Percentiles rank a stretch among this genome's conserved stretches.
These are phyloP conservation scores for Fusarium heterosporum DNA, from an alignment of 2,329 filamentous ascomycete species.

Conservation along the genomic window DNA sequence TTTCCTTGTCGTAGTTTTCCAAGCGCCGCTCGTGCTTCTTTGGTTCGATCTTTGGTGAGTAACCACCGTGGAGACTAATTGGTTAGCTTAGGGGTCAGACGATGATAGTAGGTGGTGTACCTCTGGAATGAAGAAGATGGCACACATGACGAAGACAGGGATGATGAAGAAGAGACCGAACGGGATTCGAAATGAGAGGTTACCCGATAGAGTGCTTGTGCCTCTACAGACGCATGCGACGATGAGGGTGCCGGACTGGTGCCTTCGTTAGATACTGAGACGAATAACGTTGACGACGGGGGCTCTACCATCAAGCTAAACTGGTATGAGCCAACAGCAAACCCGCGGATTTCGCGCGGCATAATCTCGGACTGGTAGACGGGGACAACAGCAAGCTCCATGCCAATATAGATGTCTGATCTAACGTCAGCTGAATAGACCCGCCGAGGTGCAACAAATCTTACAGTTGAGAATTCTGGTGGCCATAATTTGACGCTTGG, in stretches of 20 bases:
- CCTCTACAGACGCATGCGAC: slow-evolving; percentile 32
- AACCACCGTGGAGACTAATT: slow-evolving; percentile 44
- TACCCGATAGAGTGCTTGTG: slow-evolving; percentile 36
- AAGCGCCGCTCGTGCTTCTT: slow-evolving; percentile 31
- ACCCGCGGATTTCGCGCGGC: slow-evolving; percentile 45
- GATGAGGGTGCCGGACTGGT: background rate
- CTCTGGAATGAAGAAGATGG: slow-evolving; percentile 43
- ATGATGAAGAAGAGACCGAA: slow-evolving; percentile 43
- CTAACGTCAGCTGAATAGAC: background rate
- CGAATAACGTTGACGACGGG: background rate
- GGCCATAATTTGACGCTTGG: slow-evolving; percentile 39
- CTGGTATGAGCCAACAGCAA: slow-evolving; percentile 53
- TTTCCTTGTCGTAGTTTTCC: slow-evolving; percentile 22
- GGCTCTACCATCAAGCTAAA: slow-evolving; percentile 30
- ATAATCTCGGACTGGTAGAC: slow-evolving; percentile 52
- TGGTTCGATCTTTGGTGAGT: slow-evolving; percentile 28
- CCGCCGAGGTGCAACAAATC: background rate
- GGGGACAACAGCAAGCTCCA: slow-evolving; percentile 49
- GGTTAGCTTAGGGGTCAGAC: background rate
- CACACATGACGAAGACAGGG: slow-evolving; percentile 19
- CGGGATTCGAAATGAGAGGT: slow-evolving; percentile 40
- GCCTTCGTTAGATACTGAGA: background rate
- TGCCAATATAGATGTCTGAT: slow-evolving; percentile 39
- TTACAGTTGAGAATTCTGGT: slow-evolving; percentile 40
- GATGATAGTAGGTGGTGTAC: background rate